Evolutionary conservation across 176 grass and related monocot species (phyloP).

Genomic region (Musa acuminata): DNA sequence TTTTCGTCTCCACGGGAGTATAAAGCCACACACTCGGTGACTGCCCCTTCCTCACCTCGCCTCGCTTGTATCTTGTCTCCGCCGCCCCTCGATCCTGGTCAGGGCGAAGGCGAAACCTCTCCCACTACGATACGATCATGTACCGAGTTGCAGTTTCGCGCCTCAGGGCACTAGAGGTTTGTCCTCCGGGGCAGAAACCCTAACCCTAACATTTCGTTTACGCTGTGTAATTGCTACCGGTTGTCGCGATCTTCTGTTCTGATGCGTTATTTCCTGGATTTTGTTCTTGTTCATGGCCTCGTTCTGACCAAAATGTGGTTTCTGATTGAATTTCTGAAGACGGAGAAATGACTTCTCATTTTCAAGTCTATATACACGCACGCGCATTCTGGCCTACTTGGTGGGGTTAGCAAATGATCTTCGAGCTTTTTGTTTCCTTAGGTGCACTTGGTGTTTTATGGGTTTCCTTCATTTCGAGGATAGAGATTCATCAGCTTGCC

Average conservation of each 20-base stretch:
- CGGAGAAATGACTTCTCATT: no score
- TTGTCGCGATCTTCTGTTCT: neutral
- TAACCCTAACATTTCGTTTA: neutral
- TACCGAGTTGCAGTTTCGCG: constrained; percentile 31
- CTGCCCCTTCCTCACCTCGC: no score
- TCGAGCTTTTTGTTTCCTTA: neutral
- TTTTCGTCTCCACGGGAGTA: no score
- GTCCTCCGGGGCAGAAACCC: neutral
- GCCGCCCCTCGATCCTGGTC: no score
- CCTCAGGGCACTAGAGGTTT: constrained; percentile 50
- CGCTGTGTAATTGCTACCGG: constrained; percentile 6
- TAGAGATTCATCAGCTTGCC: neutral
- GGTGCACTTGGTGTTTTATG: neutral
- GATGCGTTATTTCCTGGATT: neutral
- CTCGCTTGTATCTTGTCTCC: no score
- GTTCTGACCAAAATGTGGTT: neutral
- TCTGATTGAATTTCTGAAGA: neutral
- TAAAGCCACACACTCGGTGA: no score
- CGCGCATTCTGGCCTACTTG: neutral
- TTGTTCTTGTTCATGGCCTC: neutral
- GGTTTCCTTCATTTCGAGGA: neutral
- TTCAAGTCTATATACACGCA: no score
- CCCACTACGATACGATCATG: constrained; percentile 20
- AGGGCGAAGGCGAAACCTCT: neutral
- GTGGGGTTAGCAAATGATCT: neutral